Conservation (phyloP, 2,329 filamentous ascomycete genomes). For the Claviceps sorghi region DNA sequence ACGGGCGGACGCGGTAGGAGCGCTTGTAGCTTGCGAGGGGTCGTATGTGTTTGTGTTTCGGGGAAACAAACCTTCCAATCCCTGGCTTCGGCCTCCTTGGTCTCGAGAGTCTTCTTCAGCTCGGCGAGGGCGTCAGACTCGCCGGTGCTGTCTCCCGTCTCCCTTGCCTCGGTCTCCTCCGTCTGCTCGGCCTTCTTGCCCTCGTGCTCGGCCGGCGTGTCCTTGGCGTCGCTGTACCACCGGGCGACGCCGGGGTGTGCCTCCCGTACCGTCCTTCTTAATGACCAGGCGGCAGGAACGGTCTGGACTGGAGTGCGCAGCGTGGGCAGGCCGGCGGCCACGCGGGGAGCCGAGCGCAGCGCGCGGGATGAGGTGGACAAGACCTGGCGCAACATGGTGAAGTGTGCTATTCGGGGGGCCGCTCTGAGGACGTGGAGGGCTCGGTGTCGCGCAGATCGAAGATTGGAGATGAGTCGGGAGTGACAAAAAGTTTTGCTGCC, state of each 20-base stretch:
- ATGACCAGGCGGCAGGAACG: slow-evolving; percentile 20
- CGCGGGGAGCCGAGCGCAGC: slow-evolving; percentile 26
- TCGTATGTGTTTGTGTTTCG: not conserved
- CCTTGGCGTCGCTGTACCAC: slow-evolving; percentile 36
- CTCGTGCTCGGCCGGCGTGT: slow-evolving; percentile 17
- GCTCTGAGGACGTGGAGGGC: slow-evolving; percentile 6
- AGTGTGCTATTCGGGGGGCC: slow-evolving; percentile 7
- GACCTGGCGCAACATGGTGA: slow-evolving; percentile 31
- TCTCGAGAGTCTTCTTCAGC: slow-evolving; percentile 37
- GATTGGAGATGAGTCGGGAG: no score
- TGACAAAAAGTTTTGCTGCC: slow-evolving; percentile 16
- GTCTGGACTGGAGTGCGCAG: slow-evolving; percentile 24
- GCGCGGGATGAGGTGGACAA: slow-evolving; percentile 29
- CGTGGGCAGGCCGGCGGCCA: slow-evolving; percentile 20
- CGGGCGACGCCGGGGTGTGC: slow-evolving; percentile 21
- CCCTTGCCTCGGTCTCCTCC: not conserved
- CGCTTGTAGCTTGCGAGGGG: not conserved
- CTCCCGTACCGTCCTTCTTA: slow-evolving; percentile 14
- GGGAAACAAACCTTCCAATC: slow-evolving; percentile 63
- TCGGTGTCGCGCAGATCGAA: not conserved
- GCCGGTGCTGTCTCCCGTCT: slow-evolving; percentile 14
- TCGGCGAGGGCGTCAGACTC: slow-evolving; percentile 25
- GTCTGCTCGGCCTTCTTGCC: slow-evolving; percentile 12
- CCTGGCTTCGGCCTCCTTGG: slow-evolving; percentile 38
- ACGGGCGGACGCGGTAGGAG: not conserved